Base-by-base conservation (phyloP, 1,139 yeast species). In the Kazachstania sp. region DNA sequence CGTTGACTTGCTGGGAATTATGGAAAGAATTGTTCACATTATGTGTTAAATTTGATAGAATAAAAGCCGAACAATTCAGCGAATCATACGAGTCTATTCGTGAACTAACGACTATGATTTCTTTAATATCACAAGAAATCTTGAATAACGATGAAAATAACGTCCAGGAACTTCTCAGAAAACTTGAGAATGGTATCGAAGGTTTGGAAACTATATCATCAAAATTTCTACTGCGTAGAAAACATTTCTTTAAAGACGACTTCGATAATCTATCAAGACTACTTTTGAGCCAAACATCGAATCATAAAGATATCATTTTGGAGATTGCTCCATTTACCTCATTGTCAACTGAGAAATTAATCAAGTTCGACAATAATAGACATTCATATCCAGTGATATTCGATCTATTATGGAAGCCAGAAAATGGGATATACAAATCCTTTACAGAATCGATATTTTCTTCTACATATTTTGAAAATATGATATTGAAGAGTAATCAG, bases 1-100 rank as follows among this genome's bases (percentile, higher is more conserved):
- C 79, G 16, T 70, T 70, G 13, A 64, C 60, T 13, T 69, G 73
- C 0, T 87, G 95, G 95, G 55, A 57, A 2, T 67, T 72, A 45
- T 72, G 73, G 51, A 69, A 68, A 15, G 64, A 64, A n/a, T 57
- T 85, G 23, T 45, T 65, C 4, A 53, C 51, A 0, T 57, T 82
- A 38, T 73, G 85, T 9, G 48, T 55, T 1, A 72, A 75, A 30
- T 84, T 87, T 60, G 96, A 87, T 58, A 56, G 53, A 0, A 74
- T 83, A 16, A 73, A 81, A 0, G 52, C 57, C 12, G 66, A 72
- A 46, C 86, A 83, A 58, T 79, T 75, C 52, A 69, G 75, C 5
- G 88, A 83, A 44, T 71, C 82, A n/a, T 66, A 70, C 39, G 73
- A 64, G 0, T 65, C 73, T 30, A 74, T 83, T 3, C 55, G 68